Evolutionary conservation across 345 rosid genomes (phyloP).

Genomic region (Populus euphratica): DNA sequence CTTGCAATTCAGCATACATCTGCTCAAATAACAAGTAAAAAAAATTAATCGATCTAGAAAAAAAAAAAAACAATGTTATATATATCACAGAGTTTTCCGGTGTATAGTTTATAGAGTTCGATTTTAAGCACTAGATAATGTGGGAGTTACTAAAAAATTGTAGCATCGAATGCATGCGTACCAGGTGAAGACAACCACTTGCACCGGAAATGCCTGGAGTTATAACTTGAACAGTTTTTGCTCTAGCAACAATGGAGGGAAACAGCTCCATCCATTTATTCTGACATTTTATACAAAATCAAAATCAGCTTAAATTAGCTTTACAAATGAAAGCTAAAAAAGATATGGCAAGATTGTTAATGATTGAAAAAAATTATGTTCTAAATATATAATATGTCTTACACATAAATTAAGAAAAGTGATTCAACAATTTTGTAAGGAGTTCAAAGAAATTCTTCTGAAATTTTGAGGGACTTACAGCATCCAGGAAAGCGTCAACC

Average conservation of each 20-base stretch:
- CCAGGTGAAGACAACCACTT: slow-evolving; percentile 83
- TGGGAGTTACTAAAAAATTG: neutral
- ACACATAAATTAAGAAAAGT: neutral
- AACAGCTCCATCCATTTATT: slow-evolving; percentile 87
- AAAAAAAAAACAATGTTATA: neutral
- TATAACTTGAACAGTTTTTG: slow-evolving; percentile 68
- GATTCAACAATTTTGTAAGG: neutral
- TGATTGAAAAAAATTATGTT: neutral
- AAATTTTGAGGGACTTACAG: slow-evolving; percentile 40
- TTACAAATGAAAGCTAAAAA: neutral
- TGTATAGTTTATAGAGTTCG: neutral
- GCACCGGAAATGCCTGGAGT: slow-evolving; percentile 59
- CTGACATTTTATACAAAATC: slow-evolving; percentile 26
- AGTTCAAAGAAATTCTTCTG: no score
- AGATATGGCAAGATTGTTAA: neutral
- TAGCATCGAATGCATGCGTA: slow-evolving; percentile 18
- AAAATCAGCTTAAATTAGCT: neutral
- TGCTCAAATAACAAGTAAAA: slow-evolving; percentile 21
- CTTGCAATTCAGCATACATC: slow-evolving; percentile 91
- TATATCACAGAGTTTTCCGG: neutral
- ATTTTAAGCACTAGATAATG: neutral
- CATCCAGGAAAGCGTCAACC: slow-evolving; percentile 74
- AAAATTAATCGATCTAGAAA: neutral
- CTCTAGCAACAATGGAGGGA: slow-evolving; percentile 85
- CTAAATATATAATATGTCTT: neutral